phyloP scores from a whole-genome alignment of 2,329 filamentous ascomycete genomes.

The Exophiala sideris region DNA sequence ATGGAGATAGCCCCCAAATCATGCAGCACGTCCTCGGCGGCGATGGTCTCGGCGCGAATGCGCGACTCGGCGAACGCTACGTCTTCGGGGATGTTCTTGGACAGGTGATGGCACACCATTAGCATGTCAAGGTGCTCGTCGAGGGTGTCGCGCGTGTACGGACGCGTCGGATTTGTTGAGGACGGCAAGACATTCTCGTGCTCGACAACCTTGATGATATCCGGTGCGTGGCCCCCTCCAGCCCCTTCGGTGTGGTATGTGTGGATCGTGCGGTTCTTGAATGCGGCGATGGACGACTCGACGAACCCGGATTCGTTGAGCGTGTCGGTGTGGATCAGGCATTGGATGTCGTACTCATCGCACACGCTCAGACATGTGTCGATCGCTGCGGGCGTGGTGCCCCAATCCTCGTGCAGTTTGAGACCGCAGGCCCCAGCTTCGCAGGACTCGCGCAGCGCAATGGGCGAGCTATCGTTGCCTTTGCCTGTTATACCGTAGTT shows the following conservation, averaged over 20 bases:
- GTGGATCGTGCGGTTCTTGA: constrained; percentile 85
- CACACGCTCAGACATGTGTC: constrained; percentile 81
- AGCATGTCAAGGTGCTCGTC: constrained; percentile 98
- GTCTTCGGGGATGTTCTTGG: constrained; percentile 89
- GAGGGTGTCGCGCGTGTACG: constrained; percentile 85
- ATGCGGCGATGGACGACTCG: constrained; percentile 79
- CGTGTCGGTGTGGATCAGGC: constrained; percentile 91
- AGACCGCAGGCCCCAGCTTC: constrained; percentile 82
- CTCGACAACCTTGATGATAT: constrained; percentile 92
- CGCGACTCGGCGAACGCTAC: constrained; percentile 92
- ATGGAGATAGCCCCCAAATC: constrained; percentile 94
- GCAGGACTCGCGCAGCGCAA: constrained; percentile 73
- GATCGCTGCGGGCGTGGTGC: constrained; percentile 83
- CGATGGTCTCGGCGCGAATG: constrained; percentile 93
- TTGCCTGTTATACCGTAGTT: constrained; percentile 92
- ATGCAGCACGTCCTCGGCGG: constrained; percentile 92
- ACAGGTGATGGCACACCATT: constrained; percentile 95
- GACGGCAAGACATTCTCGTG: constrained; percentile 83
- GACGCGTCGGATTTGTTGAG: constrained; percentile 87
- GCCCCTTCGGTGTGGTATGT: constrained; percentile 97
- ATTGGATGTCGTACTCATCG: constrained; percentile 88
- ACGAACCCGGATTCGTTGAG: constrained; percentile 98
- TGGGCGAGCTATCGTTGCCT: constrained; percentile 75
- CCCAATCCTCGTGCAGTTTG: constrained; percentile 97
- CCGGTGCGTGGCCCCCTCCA: constrained; percentile 88